Base-by-base conservation (phyloP, 2,329 filamentous ascomycete genomes). In the Hymenotorrendiella dingleyae region DNA sequence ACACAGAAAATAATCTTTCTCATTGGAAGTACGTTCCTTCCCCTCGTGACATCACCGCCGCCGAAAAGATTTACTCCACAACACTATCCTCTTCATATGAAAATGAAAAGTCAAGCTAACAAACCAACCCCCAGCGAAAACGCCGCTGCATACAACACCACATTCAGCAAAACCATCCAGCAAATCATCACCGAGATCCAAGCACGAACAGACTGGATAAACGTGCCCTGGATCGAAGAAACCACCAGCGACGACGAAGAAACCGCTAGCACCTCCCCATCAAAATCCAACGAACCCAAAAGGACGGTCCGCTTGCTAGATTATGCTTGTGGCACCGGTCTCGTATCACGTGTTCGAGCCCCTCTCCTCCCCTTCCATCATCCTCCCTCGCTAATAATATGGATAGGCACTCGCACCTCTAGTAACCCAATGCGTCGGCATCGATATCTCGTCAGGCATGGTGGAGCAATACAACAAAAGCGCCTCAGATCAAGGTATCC, bases 371-470 rank as follows among this genome's bases (percentile, higher is more conserved):
- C 20, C 30, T 23, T 35, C 45, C 10, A 17, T 33, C 38, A 12
- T 28, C 19, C n/a, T 28, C 36, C 40, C 20, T n/a, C 12, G 20
- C 19, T 12, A 12, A 26, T 17, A 21, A 23, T 17, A 4, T 22
- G 27, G 9, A 14, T 39, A 82, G 75, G 69, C 76, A 11, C 68
- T 85, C 11, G 74, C 72, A 1, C 76, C 80, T 2, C 80, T 76
- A 53, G 72, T 78, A 3, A 79, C 76, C 1, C 71, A 80, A 50
- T 76, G 77, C 36, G 64, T 82, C 12, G 85, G 83, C 30, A 71
- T 90, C 33, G 85, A 90, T 57, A 64, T 88, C 43, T 82, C 83
- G 0, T 72, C 80, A 48, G 77, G 77, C 47, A 89, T 89, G 84
- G 73, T 86, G 4, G 65, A 67, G 0, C 67, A 71, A 6, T 90